These are phyloP conservation scores for Magnolia officinalis DNA, from an alignment of 164 flowering plant species.

Conservation along the genomic window DNA sequence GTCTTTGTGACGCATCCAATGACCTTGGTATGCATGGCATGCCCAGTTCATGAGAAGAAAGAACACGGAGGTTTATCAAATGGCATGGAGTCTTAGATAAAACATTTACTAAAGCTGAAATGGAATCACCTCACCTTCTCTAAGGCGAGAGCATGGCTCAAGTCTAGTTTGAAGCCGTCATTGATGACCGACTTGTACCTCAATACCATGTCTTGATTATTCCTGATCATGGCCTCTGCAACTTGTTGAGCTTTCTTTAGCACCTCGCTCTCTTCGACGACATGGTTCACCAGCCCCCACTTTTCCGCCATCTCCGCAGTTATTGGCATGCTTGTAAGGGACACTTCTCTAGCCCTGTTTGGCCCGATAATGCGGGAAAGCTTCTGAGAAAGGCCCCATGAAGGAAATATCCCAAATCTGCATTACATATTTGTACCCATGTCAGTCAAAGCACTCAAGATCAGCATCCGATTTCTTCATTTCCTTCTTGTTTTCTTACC, in stretches of 20 bases:
- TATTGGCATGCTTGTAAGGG: constrained; percentile 62
- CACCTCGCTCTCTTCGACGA: constrained; percentile 62
- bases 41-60: neutral
- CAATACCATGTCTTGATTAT: constrained; percentile 74
- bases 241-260: constrained; percentile 70
- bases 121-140: constrained; percentile 64
- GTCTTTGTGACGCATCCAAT: too few species aligned
- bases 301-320: constrained; percentile 80
- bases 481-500: neutral
- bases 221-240: constrained; percentile 74
- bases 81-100: neutral
- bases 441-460: neutral
- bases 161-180: constrained; percentile 73
- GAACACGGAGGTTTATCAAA: neutral
- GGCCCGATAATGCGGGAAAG: constrained; percentile 82
- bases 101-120: neutral
- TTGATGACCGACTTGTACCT: constrained; percentile 79
- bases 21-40: too few species aligned
- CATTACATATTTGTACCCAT: constrained; percentile 2
- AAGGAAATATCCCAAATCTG: constrained; percentile 96
- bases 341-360: constrained; percentile 84
- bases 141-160: constrained; percentile 61
- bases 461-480: neutral
- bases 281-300: constrained; percentile 82
- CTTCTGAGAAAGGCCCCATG: constrained; percentile 98